Base-by-base conservation (phyloP, 345 rosid genomes). In the Balakata baccata region DNA sequence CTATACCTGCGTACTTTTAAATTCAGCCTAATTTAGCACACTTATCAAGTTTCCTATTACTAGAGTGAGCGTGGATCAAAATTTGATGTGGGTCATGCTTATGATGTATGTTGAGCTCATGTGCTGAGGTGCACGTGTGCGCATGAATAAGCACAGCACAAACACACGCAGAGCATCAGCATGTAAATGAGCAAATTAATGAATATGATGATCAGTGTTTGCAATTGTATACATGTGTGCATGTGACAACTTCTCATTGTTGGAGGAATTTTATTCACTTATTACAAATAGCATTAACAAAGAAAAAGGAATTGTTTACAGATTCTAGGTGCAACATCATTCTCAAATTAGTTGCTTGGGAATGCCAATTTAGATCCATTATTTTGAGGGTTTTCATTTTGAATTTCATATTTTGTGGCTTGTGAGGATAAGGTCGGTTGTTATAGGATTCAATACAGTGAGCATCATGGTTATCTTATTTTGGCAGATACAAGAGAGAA, bases 401-500 rank as follows among this genome's bases (percentile, higher is more conserved):
- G 20, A 12, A 18, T 54, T 22, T 61, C 65, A 61, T 61, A 61
- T 34, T 18, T 25, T 61, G 17, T 66, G 38, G 70, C 23, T 49
- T 66, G 29, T 60, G 45, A 49, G 39, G 20, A 18, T 51, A 37
- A 71, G 43, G 16, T 64, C 9, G 39, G 41, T 56, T 64, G 68
- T 73, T 25, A 3, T 20, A 37, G 38, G 13, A 23, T 43, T 43
- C 38, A 49, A 11, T 25, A 23, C 18, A 46, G 4, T 64, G 47
- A 61, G 68, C 45, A 45, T 61, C 53, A 53, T 70, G 64, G 38
- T 38, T 75, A 50, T 68, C 46, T 45, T 66, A 11, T 59, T 72
- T 62, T 84, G 73, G 70, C 85, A 93, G 98, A 61, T 85, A 91
- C 83, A 95, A 95, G 86, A 88, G 77, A 78, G 83, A 90, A 84